Percentiles rank a stretch among this genome's conserved stretches.
Conservation (phyloP, 345 rosid genomes). For the Fremontodendron californicum region DNA sequence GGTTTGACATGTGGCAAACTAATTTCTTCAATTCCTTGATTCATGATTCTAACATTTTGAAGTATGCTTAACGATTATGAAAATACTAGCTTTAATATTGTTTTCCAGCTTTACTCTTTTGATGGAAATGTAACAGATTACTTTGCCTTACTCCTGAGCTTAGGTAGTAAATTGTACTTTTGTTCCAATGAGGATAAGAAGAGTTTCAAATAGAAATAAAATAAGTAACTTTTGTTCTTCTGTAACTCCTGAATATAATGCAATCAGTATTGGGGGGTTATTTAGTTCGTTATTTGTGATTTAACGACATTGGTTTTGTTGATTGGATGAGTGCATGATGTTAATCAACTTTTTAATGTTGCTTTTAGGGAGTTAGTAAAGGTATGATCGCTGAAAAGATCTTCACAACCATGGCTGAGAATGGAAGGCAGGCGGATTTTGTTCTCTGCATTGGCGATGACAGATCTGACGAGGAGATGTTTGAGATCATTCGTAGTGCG, state of each 20-base stretch:
- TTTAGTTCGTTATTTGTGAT: background rate
- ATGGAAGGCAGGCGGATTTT: constrained; percentile 52
- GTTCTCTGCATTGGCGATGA: constrained; percentile 73
- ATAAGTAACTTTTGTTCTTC: background rate
- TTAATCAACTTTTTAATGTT: constrained; percentile 7
- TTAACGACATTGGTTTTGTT: background rate
- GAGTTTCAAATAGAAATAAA: background rate
- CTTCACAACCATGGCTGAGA: constrained; percentile 45
- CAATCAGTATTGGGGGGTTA: background rate
- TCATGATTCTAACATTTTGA: background rate
- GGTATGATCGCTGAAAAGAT: constrained; percentile 60
- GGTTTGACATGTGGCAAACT: background rate
- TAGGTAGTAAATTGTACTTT: background rate
- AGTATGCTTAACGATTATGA: background rate
- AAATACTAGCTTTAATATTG: background rate
- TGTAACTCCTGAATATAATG: background rate
- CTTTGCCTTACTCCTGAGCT: background rate
- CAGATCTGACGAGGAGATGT: constrained; percentile 76
- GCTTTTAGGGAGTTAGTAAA: constrained; percentile 56
- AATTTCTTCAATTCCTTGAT: background rate
- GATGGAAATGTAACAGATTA: background rate
- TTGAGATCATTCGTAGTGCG: constrained; percentile 50
- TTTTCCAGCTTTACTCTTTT: background rate
- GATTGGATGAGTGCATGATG: background rate
- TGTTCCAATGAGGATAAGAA: background rate